These are phyloP conservation scores for Aspergillus sp. DNA, from an alignment of 2,329 filamentous ascomycete genomes.

Conservation along the genomic window DNA sequence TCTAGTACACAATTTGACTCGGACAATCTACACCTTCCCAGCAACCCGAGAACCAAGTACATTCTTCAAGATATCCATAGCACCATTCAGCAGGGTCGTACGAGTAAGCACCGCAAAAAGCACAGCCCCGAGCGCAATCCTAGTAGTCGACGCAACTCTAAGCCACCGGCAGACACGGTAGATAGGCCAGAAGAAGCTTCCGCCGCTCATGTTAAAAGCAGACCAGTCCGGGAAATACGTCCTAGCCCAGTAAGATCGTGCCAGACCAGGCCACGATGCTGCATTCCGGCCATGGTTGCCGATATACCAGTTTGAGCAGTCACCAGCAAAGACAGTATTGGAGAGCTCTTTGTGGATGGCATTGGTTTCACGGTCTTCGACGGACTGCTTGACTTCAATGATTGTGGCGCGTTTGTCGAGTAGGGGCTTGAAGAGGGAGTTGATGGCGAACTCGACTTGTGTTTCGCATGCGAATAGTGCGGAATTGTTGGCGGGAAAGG, in stretches of 20 bases:
- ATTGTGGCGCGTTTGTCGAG: conserved; percentile 23
- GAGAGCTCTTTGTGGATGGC: conserved; percentile 17
- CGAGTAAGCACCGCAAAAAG: no score
- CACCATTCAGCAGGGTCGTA: no score
- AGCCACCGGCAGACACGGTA: background rate
- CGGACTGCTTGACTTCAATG: conserved; percentile 31
- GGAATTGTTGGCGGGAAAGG: conserved; percentile 22
- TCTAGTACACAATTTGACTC: no score
- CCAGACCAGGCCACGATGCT: background rate
- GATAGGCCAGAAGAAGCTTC: conserved; percentile 2
- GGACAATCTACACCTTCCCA: no score
- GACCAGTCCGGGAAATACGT: conserved; percentile 6
- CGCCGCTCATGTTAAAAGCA: conserved; percentile 4
- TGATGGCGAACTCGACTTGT: conserved; percentile 22
- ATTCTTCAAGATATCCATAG: no score
- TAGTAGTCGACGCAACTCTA: no score
- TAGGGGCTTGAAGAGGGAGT: conserved; percentile 22
- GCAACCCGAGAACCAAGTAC: no score
- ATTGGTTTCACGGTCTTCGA: background rate
- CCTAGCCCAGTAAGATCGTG: background rate
- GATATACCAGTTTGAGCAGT: conserved; percentile 41
- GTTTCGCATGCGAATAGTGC: conserved; percentile 22
- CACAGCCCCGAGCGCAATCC: no score
- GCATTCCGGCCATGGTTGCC: conserved; percentile 29
- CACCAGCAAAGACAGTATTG: conserved; percentile 30